These are phyloP conservation scores for Aspergillus fructus DNA, from an alignment of 2,329 filamentous ascomycete species.

Conservation along the genomic window DNA sequence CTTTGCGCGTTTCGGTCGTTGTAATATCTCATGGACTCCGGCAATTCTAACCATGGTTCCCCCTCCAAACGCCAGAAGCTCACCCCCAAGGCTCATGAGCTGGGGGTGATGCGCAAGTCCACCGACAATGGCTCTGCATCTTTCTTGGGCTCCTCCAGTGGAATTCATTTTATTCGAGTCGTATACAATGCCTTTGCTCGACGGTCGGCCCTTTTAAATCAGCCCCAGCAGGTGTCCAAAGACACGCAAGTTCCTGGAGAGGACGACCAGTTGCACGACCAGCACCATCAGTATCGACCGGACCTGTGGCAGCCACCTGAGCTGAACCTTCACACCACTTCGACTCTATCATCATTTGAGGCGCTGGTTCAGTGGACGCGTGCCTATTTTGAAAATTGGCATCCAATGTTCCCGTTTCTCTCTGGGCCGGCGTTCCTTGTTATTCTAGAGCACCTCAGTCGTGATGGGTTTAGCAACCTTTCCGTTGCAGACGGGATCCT, in stretches of 20 bases:
- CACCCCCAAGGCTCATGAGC: constrained; percentile 36
- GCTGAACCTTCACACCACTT: constrained; percentile 32
- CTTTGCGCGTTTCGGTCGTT: neutral
- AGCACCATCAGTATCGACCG: constrained; percentile 13
- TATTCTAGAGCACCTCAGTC: constrained; percentile 47
- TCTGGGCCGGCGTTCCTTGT: constrained; percentile 54
- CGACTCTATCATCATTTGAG: constrained; percentile 46
- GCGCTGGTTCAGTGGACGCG: constrained; percentile 51
- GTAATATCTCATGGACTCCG: constrained; percentile 6
- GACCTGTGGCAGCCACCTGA: constrained; percentile 34
- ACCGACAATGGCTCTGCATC: constrained; percentile 49
- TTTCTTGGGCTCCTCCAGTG: constrained; percentile 59
- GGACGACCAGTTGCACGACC: constrained; percentile 49
- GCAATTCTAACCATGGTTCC: constrained; percentile 12
- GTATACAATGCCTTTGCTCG: constrained; percentile 53
- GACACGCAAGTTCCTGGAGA: constrained; percentile 56
- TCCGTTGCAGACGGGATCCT: constrained; percentile 43
- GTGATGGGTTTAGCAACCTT: constrained; percentile 29
- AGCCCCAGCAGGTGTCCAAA: constrained; percentile 32
- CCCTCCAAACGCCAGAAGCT: constrained; percentile 31
- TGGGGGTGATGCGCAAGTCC: constrained; percentile 54
- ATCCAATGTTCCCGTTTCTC: constrained; percentile 57
- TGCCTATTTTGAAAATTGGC: constrained; percentile 60
- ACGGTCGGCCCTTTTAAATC: constrained; percentile 29
- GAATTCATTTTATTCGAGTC: constrained; percentile 59